Conservation (phyloP, 768 basidiomycete genomes). For the Collybia mongolica region DNA sequence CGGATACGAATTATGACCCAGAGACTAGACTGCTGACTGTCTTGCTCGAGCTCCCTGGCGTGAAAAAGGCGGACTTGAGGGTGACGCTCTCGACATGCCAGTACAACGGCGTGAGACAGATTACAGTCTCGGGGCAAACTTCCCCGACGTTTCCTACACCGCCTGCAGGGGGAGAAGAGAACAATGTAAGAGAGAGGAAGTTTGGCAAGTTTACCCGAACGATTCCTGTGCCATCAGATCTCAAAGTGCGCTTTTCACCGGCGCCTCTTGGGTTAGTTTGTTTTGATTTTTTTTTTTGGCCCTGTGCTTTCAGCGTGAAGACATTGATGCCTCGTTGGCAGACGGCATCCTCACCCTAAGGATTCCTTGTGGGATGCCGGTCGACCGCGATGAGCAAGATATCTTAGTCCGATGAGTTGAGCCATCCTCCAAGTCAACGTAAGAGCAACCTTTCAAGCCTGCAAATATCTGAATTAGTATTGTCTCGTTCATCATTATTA, state of each 20-base stretch:
- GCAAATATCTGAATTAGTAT: not conserved
- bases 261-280: conserved; percentile 14
- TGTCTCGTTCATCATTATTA: not conserved
- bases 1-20: conserved; percentile 59
- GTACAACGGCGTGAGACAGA: conserved; percentile 61
- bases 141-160: conserved; percentile 35
- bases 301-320: conserved; percentile 35
- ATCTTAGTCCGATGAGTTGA: conserved; percentile 46
- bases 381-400: conserved; percentile 42
- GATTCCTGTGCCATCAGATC: conserved; percentile 53
- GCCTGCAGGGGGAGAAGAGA: conserved; percentile 19
- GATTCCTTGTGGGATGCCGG: conserved; percentile 49
- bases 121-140: conserved; percentile 52
- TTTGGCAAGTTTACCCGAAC: conserved; percentile 49
- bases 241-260: conserved; percentile 43
- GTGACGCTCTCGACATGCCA: conserved; percentile 60
- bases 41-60: conserved; percentile 69
- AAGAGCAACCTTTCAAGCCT: conserved; percentile 3
- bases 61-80: conserved; percentile 54
- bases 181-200: conserved; percentile 47
- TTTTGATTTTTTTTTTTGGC: conserved; percentile 17
- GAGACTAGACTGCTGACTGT: conserved; percentile 51
- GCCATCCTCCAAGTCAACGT: not conserved
- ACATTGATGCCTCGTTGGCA: conserved; percentile 53
- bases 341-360: conserved; percentile 61